These are phyloP conservation scores for Boletus sp. DNA, from an alignment of 768 basidiomycete species.

Conservation along the genomic window DNA sequence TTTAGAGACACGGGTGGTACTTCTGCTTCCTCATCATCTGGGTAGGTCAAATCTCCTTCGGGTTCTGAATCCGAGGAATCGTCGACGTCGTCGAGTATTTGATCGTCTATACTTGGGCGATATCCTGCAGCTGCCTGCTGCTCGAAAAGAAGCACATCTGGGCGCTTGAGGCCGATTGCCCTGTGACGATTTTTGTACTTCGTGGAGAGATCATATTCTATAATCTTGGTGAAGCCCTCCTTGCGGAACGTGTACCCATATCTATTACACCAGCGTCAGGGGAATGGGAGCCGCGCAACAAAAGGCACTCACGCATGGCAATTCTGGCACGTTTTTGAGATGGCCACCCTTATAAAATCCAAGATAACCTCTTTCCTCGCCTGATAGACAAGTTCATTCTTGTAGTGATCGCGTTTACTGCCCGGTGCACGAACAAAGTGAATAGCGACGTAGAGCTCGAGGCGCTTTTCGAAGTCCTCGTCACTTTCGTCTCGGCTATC, in stretches of 20 bases:
- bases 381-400: constrained; percentile 85
- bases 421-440: constrained; percentile 41
- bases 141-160: constrained; percentile 68
- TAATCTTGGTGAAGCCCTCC: constrained; percentile 90
- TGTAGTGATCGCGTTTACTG: constrained; percentile 80
- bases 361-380: constrained; percentile 77
- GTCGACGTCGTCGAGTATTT: constrained; percentile 42
- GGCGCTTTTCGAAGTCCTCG: constrained; percentile 58
- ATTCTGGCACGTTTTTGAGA: constrained; percentile 74
- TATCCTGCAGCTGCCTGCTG: constrained; percentile 26
- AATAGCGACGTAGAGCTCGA: constrained; percentile 67
- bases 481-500: constrained; percentile 55
- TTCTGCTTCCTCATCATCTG: constrained; percentile 52
- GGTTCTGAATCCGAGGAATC: constrained; percentile 51
- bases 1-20: constrained; percentile 29
- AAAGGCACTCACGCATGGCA: constrained; percentile 74
- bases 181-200: constrained; percentile 71
- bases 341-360: constrained; percentile 73
- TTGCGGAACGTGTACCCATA: constrained; percentile 86
- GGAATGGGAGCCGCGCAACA: neutral
- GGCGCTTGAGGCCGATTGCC: constrained; percentile 58
- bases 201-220: constrained; percentile 83
- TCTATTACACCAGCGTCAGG: constrained; percentile 39
- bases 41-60: constrained; percentile 44
- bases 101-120: constrained; percentile 24